Evolutionary conservation across 75 land plant species (phyloP), one percentile per base, ranked within the genome.

Genomic region (Pinus albicaulis): DNA sequence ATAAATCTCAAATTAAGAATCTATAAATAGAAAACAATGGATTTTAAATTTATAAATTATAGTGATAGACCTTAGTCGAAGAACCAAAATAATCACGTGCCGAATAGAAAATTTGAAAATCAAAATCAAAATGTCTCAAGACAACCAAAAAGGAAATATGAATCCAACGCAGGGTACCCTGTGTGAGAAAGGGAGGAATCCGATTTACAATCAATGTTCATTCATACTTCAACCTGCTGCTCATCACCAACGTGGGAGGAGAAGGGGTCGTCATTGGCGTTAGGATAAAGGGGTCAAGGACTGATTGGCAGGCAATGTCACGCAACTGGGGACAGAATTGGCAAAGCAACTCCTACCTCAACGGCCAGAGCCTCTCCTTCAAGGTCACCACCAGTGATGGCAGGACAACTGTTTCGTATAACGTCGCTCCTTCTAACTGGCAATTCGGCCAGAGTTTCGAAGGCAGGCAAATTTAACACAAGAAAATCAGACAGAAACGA

Each of bases 351-450:
- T 59, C 61, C n/a, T 22, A 59, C 20, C 24, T 59, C 22, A 62
- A 81, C 11, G 74, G 83, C 10, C 81, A 78, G 68, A 70, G 71
- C 16, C 76, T 82, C 24, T 82, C 84, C 13, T 82, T 82, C 76
- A 71, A 73, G 62, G 84, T 82, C 55, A 74, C 31, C 25, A 82
- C 84, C 25, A 78, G 81, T 28, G 81, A 82, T 64, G 80, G 80
- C 11, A 59, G 72, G 52, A 14, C 34, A 31, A 52, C 79, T 1
- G 36, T 70, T 28, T 78, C 80, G 17, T 63, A 56, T 58, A 82
- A 82, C 53, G 84, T 74, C 20, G 84, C 72, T 63, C 80, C 84
- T 26, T 25, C 81, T 11, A 72, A 44, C 41, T 82, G 84, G 61
- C 24, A 24, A 22, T 59, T 59, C 0, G 61, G 61, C 23, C 61